These are phyloP conservation scores for Saraca asoca DNA, from an alignment of 331 rosid genomes.

Conservation along the genomic window DNA sequence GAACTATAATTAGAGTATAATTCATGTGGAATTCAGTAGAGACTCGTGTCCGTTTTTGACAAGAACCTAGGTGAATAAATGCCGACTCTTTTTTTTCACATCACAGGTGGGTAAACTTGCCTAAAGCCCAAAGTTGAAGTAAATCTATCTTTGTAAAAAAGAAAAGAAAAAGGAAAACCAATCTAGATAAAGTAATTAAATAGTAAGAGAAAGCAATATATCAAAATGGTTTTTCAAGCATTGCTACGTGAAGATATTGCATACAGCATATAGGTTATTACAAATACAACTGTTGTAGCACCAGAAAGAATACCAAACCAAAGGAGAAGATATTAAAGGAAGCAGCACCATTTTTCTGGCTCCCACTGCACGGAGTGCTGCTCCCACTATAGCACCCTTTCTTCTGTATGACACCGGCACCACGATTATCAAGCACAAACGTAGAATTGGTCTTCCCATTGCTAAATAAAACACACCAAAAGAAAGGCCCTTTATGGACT, in stretches of 20 bases:
- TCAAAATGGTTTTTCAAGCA: conserved; percentile 25
- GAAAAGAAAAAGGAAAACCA: not conserved
- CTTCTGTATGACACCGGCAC: conserved; percentile 71
- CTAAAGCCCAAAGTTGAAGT: no score
- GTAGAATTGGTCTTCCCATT: conserved; percentile 67
- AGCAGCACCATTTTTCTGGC: conserved; percentile 33
- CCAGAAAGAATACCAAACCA: conserved; percentile 35
- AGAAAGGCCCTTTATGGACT: conserved; percentile 68
- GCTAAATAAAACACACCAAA: conserved; percentile 83
- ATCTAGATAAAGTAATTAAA: not conserved
- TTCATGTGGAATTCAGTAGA: no score
- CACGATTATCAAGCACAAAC: conserved; percentile 82
- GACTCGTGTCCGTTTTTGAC: no score
- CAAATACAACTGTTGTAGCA: conserved; percentile 35
- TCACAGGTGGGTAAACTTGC: no score
- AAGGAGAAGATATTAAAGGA: conserved; percentile 25
- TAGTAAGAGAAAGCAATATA: not conserved
- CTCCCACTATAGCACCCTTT: conserved; percentile 86
- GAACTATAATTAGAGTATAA: no score
- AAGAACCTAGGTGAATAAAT: no score
- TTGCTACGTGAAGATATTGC: conserved; percentile 17
- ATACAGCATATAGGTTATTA: conserved; percentile 20
- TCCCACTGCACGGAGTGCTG: conserved; percentile 65
- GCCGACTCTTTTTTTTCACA: no score
- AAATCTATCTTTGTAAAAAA: no score